Conservation (phyloP, 768 basidiomycete genomes). For the Lactarius tabidus region DNA sequence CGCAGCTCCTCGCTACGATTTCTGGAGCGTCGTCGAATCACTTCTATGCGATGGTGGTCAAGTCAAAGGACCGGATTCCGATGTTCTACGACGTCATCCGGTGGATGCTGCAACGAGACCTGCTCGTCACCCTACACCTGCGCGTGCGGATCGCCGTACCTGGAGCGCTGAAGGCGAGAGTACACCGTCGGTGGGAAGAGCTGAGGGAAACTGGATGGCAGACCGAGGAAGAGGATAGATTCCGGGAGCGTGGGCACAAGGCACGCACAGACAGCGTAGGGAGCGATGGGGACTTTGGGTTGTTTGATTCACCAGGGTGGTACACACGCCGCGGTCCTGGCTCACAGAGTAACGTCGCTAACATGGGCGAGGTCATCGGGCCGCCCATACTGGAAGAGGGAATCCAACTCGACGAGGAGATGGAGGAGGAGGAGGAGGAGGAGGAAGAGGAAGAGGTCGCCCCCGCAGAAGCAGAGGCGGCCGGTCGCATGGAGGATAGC, state of each 20-base stretch:
- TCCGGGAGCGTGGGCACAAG: conserved; percentile 10
- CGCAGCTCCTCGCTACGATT: conserved; percentile 68
- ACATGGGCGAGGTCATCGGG: conserved; percentile 35
- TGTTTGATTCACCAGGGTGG: conserved; percentile 34
- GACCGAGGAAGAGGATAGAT: conserved; percentile 27
- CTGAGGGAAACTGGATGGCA: conserved; percentile 38
- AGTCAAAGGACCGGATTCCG: conserved; percentile 59
- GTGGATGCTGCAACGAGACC: conserved; percentile 87
- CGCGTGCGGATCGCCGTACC: conserved; percentile 82
- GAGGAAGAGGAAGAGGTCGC: conserved; percentile 28
- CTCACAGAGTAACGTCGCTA: conserved; percentile 29
- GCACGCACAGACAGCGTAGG: conserved; percentile 9
- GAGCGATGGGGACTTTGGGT: conserved; percentile 10
- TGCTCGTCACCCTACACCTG: conserved; percentile 81
- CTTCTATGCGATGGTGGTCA: conserved; percentile 77
- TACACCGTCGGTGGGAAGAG: conserved; percentile 38
- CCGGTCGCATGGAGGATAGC: conserved; percentile 35
- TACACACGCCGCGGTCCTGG: conserved; percentile 42
- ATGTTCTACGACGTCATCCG: conserved; percentile 78
- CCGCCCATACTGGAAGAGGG: conserved; percentile 32
- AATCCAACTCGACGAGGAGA: conserved; percentile 31
- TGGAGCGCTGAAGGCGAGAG: conserved; percentile 65
- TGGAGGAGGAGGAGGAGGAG: conserved; percentile 31
- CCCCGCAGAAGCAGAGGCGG: conserved; percentile 31
- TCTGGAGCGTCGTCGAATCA: conserved; percentile 69